Evolutionary conservation across 2,329 filamentous ascomycete species (phyloP), one percentile per base, ranked within the genome.

Genomic region (Lecanicillium sp.): DNA sequence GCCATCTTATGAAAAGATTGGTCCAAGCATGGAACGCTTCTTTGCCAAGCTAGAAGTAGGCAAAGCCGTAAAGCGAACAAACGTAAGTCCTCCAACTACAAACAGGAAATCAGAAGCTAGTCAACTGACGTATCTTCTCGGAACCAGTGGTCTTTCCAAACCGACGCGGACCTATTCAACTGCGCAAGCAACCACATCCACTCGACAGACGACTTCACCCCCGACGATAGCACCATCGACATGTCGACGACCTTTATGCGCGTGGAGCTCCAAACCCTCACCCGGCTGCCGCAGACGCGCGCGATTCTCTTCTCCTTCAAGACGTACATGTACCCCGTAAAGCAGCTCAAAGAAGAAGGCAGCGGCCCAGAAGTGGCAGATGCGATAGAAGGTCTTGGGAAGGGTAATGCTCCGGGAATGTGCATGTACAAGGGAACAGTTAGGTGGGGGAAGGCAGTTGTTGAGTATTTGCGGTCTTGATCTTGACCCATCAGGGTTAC

Each of bases 301-400:
- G 65, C 67, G 1, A 51, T 75, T 2, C 49, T 75, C 11, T 76
- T 76, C 51, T 70, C 69, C 9, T 73, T 76, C 58, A 75, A 75
- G 55, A 74, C 71, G 0, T 73, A 73, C 41, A 42, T 73, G 13
- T 74, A 73, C 35, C 63, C 66, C 0, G 42, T 76, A 0, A 43
- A 51, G 8, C 59, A 71, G 3, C 60, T 76, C 48, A 73, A 67
- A 45, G 58, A 51, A 1, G 71, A 75, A 35, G 71, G 68, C 0
- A 50, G 64, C 2, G 71, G 70, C 0, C 55, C 54, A 1, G 51
- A 62, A 22, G 53, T 75, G 13, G 70, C 70, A 0, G 64, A 71
- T 28, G 70, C 71, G 0, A 68, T 76, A n/a, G 66, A 75, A 38
- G 72, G 71, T 1, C 47, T 75, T 37, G 58, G 59, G 40, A 44